Evolutionary conservation across 305 asterid species (phyloP), one percentile per base, ranked within the genome.

Genomic region (Fraxinus velutina): DNA sequence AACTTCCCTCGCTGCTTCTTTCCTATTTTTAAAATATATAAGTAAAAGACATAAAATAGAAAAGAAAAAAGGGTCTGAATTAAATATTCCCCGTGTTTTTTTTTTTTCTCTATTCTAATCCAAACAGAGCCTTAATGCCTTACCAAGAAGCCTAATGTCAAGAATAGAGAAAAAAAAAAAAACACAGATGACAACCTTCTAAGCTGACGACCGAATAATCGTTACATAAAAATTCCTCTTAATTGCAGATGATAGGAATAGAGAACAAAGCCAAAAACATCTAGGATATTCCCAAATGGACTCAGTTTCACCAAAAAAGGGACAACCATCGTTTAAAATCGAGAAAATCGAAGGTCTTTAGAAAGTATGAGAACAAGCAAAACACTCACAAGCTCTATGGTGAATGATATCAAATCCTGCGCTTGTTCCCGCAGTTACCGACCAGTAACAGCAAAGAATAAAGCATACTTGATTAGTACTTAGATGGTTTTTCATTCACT

Each of bases 401-500:
- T 6, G 27, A 75, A 77, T 24, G 12, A 75, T 32, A 37, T 42
- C 30, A 70, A 52, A 70, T 79, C n/a, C 15, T 70, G 42, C 3
- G 21, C 75, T 70, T 13, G 75, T 29, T 32, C 80, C 81, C 34
- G 82, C 83, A 21, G 84, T 82, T 83, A 82, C 86, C 80, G 78
- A 80, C 78, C 64, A 81, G 77, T 85, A 82, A 82, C 86, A 82
- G 83, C 73, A 76, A 76, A 70, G 22, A 62, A 12, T 29, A 44
- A 57, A 27, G 6, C 24, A 5, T 50, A 71, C 27, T 29, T 68
- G 74, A 13, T 10, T 68, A 32, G 42, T 13, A 15, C 22, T 70
- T 13, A 10, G 17, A 29, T 30, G 44, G 75, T 78, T 33, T 27
- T 37, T 87, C 81, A 86, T 77, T 89, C 89, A 72, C 79, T 83